Evolutionary conservation across 257 asterid species (phyloP), one percentile per base, ranked within the genome.

Genomic region (Przewalskia tangutica): DNA sequence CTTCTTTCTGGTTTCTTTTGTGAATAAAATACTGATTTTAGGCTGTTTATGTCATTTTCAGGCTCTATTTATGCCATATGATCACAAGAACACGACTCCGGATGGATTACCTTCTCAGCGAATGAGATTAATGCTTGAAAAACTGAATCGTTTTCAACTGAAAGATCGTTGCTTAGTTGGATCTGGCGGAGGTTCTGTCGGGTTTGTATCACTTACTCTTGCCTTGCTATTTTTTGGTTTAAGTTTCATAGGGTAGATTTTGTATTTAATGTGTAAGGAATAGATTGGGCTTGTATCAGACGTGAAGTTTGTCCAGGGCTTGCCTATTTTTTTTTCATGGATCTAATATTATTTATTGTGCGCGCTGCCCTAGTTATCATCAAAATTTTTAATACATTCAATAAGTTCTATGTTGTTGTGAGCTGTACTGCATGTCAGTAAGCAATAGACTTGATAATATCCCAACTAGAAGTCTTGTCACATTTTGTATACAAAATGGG

Each of bases 121-220:
- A 81, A 96, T 96, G 98, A 91, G 83, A 84, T 87, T 94, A 64
- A 84, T 96, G 85, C 98, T 96, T 83, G 93, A 94, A 87, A 91
- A 89, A 88, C 82, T 96, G 90, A 96, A 94, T 88, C 97, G 87
- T 85, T 85, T 89, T 83, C 94, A 93, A 89, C 91, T 96, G 90
- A 89, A 88, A 12, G 93, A 91, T 84, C 93, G 88, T 83, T 96
- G 99, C 89, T 82, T 94, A 81, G 85, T 96, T 80, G 99, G 98
- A 84, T 96, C 99, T 66, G 99, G 99, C 44, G 99, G 98, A 91
- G 99, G 97, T 75, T 93, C 99, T 84, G 98, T 96, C 14, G 99
- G 99, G 98, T 96, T 85, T 75, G 99, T 90, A 77, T 86, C 70
- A 18, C 87, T 86, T 55, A 20, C 23, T 55, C 62, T 55, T 67